Evolutionary conservation across 441 rosid genomes (phyloP), one percentile per base, ranked within the genome.

Genomic region (Euphorbia schlechtendalii): DNA sequence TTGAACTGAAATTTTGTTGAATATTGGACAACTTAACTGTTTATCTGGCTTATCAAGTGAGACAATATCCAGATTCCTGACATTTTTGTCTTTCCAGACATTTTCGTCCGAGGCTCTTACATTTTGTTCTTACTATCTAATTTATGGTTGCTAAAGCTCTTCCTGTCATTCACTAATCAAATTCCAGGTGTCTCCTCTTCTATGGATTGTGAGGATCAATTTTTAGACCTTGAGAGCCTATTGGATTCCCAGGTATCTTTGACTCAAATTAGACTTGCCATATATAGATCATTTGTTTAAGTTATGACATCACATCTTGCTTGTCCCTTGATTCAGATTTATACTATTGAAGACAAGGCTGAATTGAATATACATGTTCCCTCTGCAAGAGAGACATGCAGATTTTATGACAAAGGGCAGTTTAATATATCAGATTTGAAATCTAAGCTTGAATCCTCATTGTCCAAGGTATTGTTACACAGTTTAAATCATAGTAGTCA

Each of bases 141-240:
- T n/a, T 58, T 70, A 20, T 56, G 43, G 43, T 59, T 14, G 1
- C 64, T 20, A 40, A 28, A 57, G 41, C 32, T 21, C 25, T 22
- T 61, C 58, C 21, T 36, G 28, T 56, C 57, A 15, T 3, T 20
- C 25, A 22, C 25, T 38, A 30, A 40, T 57, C 55, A 4, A 13
- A 17, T 69, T 21, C 60, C 52, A 89, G 84, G 90, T 69, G 76
- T 81, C 59, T 71, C 80, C 15, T 86, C 82, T 28, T 56, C 67
- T 30, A 55, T 48, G 59, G 82, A 84, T 68, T 87, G 87, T 72
- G 87, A 87, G 38, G 77, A 65, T 68, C 94, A 87, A 76, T 78
- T 89, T 62, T 78, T 90, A 74, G 86, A 81, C 65, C 88, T 94
- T 20, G 99, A 94, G 76, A 81, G 72, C 73, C 78, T 86, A 70